Conservation (phyloP, 495 filamentous ascomycete species). For the Acidiella bohemica region DNA sequence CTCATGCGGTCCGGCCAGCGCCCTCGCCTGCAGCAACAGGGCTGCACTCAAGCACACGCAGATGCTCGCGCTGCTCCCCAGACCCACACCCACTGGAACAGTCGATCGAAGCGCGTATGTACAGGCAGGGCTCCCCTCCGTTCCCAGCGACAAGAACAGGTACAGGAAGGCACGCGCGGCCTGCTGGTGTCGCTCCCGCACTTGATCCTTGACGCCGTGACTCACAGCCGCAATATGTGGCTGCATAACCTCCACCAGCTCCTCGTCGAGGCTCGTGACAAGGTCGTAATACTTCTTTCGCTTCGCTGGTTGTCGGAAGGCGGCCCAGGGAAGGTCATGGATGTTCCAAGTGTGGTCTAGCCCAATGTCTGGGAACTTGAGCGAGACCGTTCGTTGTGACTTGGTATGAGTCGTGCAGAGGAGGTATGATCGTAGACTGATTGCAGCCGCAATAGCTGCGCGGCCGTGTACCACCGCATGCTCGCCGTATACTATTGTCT, state of each 20-base stretch:
- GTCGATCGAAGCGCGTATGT: constrained; percentile 88
- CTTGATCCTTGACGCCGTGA: constrained; percentile 42
- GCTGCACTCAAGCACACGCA: constrained; percentile 80
- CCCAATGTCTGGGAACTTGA: constrained; percentile 76
- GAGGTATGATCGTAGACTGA: constrained; percentile 89
- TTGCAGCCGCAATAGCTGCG: constrained; percentile 84
- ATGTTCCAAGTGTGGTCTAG: constrained; percentile 87
- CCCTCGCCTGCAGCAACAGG: constrained; percentile 73
- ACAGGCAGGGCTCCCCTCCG: constrained; percentile 54
- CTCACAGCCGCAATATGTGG: constrained; percentile 62
- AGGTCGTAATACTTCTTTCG: constrained; percentile 87
- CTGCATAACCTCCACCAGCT: constrained; percentile 62
- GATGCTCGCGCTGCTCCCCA: constrained; percentile 88
- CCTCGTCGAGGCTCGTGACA: constrained; percentile 69
- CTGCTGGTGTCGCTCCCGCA: constrained; percentile 64
- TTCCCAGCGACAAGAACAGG: constrained; percentile 78
- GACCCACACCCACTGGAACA: constrained; percentile 80
- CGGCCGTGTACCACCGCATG: constrained; percentile 95
- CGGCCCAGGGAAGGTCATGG: constrained; percentile 69
- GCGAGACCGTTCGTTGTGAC: constrained; percentile 66
- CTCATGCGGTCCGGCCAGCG: constrained; percentile 73
- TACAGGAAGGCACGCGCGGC: constrained; percentile 82
- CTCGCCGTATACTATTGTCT: constrained; percentile 94
- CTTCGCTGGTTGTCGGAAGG: constrained; percentile 65
- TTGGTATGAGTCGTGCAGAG: constrained; percentile 84